These are phyloP conservation scores for Fusarium neocosmosporiellum DNA, from an alignment of 2,329 filamentous ascomycete genomes.

Conservation along the genomic window DNA sequence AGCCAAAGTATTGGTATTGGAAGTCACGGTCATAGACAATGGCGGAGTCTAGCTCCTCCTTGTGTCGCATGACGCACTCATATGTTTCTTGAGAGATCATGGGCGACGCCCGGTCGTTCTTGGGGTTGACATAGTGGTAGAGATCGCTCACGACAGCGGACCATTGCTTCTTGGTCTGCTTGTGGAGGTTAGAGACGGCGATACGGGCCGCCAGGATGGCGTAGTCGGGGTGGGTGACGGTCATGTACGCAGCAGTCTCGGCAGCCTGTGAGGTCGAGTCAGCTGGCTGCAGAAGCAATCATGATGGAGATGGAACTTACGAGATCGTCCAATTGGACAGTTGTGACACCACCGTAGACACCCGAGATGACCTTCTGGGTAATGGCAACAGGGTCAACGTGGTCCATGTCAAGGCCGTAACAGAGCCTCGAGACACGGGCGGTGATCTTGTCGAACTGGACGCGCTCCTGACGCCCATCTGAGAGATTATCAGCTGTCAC, in stretches of 20 bases:
- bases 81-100: conserved; percentile 96
- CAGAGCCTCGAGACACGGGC: conserved; percentile 96
- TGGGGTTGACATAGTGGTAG: conserved; percentile 96
- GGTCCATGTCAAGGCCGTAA: conserved; percentile 93
- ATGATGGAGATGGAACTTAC: conserved; percentile 66
- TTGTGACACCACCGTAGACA: conserved; percentile 98
- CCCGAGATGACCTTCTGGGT: conserved; percentile 99
- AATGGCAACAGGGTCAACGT: conserved; percentile 97
- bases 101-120: conserved; percentile 83
- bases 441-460: conserved; percentile 99
- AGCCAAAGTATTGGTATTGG: conserved; percentile 99
- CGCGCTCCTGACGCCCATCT: conserved; percentile 99
- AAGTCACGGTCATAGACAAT: conserved; percentile 99
- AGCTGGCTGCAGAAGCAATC: conserved; percentile 5
- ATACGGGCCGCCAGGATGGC: conserved; percentile 98
- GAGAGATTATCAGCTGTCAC: conserved; percentile 42
- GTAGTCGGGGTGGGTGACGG: conserved; percentile 98
- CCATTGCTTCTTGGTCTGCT: conserved; percentile 99
- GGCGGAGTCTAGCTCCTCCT: conserved; percentile 96
- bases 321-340: conserved; percentile 94
- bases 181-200: conserved; percentile 99
- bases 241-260: conserved; percentile 99
- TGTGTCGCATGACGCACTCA: conserved; percentile 93
- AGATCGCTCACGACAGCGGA: conserved; percentile 94
- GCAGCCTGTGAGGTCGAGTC: conserved; percentile 74